A percentile compares a stretch with the other conserved stretches of the same genome.
phyloP scores from a whole-genome alignment of 441 rosid genomes.

The Pelargonium cotyledonis region DNA sequence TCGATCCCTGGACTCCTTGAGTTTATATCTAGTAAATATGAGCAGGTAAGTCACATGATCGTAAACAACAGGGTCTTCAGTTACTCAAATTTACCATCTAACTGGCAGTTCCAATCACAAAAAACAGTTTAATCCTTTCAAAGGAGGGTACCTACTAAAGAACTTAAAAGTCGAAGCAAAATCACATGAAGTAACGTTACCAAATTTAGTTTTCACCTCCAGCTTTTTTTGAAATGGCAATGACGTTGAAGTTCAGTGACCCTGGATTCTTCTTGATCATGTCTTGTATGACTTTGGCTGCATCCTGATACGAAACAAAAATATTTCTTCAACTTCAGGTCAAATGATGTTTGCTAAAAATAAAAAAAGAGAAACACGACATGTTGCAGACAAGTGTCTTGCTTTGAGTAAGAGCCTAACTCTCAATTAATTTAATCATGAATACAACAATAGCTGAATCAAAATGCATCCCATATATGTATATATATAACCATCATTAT shows the following conservation, averaged over 20 bases:
- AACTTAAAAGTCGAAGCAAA: background rate
- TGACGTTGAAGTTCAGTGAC: slow-evolving; percentile 73
- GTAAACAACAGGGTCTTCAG: background rate
- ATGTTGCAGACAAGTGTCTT: background rate
- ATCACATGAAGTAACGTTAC: slow-evolving; percentile 3
- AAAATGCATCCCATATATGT: background rate
- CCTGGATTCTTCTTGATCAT: slow-evolving; percentile 71
- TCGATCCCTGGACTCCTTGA: too few species aligned
- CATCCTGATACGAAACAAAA: slow-evolving; percentile 42
- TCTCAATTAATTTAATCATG: background rate
- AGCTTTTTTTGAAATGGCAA: slow-evolving; percentile 53
- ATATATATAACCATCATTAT: too few species aligned
- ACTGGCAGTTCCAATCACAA: background rate
- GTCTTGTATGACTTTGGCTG: slow-evolving; percentile 54
- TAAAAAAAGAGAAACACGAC: background rate
- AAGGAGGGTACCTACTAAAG: background rate
- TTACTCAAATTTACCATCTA: background rate
- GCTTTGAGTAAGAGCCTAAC: background rate
- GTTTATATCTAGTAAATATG: too few species aligned
- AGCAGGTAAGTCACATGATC: too few species aligned
- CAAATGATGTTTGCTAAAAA: background rate
- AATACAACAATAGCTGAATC: too few species aligned
- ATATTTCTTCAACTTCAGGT: background rate
- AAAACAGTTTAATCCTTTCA: background rate
- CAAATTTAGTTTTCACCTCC: slow-evolving; percentile 23